Conservation (phyloP, 768 basidiomycete genomes). For the Agaricus blazei region DNA sequence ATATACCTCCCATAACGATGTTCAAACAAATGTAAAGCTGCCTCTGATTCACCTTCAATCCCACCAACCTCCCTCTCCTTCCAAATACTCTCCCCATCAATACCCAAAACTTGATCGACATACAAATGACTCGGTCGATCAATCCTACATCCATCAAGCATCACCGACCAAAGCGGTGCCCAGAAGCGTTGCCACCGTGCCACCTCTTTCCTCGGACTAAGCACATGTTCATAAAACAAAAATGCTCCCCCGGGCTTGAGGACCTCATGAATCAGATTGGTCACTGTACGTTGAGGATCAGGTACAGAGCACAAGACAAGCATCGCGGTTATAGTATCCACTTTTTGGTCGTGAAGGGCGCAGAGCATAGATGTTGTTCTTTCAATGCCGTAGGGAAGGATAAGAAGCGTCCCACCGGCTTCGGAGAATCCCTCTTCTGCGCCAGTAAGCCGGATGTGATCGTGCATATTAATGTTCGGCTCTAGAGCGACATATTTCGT, state of each 20-base stretch:
- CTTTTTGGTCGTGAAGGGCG: constrained; percentile 20
- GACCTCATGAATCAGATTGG: constrained; percentile 40
- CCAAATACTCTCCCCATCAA: constrained; percentile 39
- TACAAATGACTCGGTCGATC: constrained; percentile 53
- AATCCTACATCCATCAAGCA: constrained; percentile 61
- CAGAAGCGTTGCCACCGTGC: constrained; percentile 72
- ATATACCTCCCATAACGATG: constrained; percentile 54
- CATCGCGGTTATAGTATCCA: constrained; percentile 62
- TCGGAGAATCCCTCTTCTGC: constrained; percentile 47
- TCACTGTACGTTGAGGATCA: constrained; percentile 42
- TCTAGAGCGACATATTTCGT: constrained; percentile 69
- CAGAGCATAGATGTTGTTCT: constrained; percentile 44
- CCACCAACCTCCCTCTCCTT: constrained; percentile 38
- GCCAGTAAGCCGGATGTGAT: constrained; percentile 44
- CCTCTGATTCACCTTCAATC: constrained; percentile 47
- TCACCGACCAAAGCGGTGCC: constrained; percentile 60
- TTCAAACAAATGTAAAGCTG: constrained; percentile 45
- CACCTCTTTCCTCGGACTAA: constrained; percentile 45
- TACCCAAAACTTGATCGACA: constrained; percentile 29
- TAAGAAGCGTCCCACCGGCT: constrained; percentile 43
- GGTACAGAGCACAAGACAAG: constrained; percentile 67
- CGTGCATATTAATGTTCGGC: constrained; percentile 64
- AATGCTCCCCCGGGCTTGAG: constrained; percentile 63
- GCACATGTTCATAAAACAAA: constrained; percentile 69
- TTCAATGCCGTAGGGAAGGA: constrained; percentile 66